Percentiles rank a stretch among this genome's conserved stretches.
Evolutionary conservation across 768 basidiomycete genomes (phyloP).

Genomic region (Boletellus sp.): DNA sequence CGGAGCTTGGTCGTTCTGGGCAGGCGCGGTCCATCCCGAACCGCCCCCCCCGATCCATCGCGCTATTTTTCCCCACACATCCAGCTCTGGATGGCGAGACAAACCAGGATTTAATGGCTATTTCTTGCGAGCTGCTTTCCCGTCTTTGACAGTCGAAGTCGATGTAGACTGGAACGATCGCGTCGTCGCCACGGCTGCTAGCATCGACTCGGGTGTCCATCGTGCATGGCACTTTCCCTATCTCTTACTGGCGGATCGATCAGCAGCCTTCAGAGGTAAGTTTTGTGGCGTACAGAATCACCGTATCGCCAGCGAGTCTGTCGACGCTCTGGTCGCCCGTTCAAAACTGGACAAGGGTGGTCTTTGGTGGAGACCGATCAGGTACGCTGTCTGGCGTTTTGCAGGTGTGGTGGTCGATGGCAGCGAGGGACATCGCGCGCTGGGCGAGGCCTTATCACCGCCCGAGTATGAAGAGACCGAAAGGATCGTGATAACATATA

Average conservation of each 20-base stretch:
- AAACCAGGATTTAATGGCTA: constrained; percentile 72
- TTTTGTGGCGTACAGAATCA: constrained; percentile 63
- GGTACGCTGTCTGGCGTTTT: constrained; percentile 62
- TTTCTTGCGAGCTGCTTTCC: constrained; percentile 71
- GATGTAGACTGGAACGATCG: constrained; percentile 72
- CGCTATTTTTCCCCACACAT: constrained; percentile 65
- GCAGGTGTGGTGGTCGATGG: constrained; percentile 43
- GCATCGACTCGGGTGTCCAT: constrained; percentile 20
- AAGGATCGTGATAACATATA: constrained; percentile 66
- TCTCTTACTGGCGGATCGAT: constrained; percentile 68
- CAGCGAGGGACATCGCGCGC: constrained; percentile 25
- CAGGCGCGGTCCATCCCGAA: constrained; percentile 41
- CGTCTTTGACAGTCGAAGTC: constrained; percentile 64
- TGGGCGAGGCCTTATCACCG: not conserved
- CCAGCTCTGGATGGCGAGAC: constrained; percentile 69
- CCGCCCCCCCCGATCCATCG: constrained; percentile 58
- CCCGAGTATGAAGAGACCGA: constrained; percentile 39
- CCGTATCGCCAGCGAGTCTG: constrained; percentile 68
- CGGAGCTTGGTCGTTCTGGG: constrained; percentile 74
- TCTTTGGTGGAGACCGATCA: constrained; percentile 79
- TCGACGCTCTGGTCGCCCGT: constrained; percentile 45
- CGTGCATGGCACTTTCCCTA: constrained; percentile 71
- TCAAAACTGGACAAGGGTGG: constrained; percentile 35
- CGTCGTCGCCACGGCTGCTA: constrained; percentile 27
- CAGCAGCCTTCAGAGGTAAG: constrained; percentile 67